These are phyloP conservation scores for Proliferodiscus dingleyae DNA, from an alignment of 2,329 filamentous ascomycete genomes.

Conservation along the genomic window DNA sequence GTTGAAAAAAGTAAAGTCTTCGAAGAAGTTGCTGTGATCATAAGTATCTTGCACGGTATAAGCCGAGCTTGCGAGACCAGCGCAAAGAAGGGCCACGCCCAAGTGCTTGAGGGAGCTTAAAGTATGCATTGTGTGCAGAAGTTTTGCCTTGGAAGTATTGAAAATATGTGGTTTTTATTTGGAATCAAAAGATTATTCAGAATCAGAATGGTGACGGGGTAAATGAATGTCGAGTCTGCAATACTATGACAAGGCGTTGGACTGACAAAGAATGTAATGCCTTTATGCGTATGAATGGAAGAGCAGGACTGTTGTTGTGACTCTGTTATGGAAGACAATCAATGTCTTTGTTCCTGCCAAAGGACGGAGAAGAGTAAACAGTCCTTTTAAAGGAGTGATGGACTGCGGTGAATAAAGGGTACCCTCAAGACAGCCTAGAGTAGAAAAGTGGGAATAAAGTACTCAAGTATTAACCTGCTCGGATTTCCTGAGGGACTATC, in stretches of 20 bases:
- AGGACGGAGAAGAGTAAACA: conserved; percentile 12
- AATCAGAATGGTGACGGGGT: neutral
- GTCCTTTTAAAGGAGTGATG: conserved; percentile 33
- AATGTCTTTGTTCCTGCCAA: conserved; percentile 13
- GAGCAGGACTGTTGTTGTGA: conserved; percentile 2
- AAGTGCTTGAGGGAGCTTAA: conserved; percentile 23
- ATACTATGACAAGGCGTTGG: neutral
- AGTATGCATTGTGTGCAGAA: conserved; percentile 16
- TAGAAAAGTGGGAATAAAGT: conserved; percentile 8
- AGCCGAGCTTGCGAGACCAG: conserved; percentile 21
- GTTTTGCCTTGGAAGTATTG: conserved; percentile 11
- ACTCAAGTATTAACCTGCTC: neutral
- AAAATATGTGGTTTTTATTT: neutral
- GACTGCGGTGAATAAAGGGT: conserved; percentile 5
- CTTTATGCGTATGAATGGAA: conserved; percentile 1
- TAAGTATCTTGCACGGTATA: conserved; percentile 43
- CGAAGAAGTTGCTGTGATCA: conserved; percentile 40
- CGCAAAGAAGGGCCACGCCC: conserved; percentile 28
- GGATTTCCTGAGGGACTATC: neutral
- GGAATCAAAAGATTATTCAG: too few species aligned
- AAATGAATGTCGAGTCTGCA: neutral
- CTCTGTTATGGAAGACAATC: conserved; percentile 3
- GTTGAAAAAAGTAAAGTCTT: conserved; percentile 51
- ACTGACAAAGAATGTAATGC: neutral
- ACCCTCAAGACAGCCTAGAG: neutral